These are phyloP conservation scores for Boechera divaricarpa DNA, from an alignment of 345 rosid species.

Conservation along the genomic window DNA sequence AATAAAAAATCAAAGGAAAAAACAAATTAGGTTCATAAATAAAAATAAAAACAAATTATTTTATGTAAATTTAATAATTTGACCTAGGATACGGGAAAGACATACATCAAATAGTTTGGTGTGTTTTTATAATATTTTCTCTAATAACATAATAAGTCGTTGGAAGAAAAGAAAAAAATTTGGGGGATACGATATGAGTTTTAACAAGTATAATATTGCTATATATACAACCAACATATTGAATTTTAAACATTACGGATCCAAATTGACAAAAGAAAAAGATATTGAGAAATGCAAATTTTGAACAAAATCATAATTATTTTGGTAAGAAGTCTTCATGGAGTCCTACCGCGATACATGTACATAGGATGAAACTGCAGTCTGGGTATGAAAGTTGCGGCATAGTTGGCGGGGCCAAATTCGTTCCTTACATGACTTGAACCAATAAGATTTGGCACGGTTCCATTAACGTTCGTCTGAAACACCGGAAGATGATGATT, in stretches of 20 bases:
- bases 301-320: neutral
- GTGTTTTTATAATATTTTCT: no score
- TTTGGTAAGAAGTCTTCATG: neutral
- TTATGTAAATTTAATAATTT: no score
- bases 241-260: neutral
- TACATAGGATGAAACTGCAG: neutral
- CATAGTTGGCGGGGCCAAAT: neutral
- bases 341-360: neutral
- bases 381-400: neutral
- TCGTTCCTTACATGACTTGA: neutral
- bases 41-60: no score
- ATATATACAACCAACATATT: neutral
- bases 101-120: no score
- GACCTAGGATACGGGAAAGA: no score
- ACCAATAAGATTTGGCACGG: neutral
- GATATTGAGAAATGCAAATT: neutral
- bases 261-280: slow-evolving; percentile 7
- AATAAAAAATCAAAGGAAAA: no score
- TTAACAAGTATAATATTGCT: neutral
- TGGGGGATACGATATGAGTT: neutral
- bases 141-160: neutral
- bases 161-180: no score
- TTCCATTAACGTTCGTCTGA: neutral
- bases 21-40: no score
- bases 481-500: neutral